Evolutionary conservation across 345 rosid species (phyloP).

Genomic region (Eutrema heterophyllum): DNA sequence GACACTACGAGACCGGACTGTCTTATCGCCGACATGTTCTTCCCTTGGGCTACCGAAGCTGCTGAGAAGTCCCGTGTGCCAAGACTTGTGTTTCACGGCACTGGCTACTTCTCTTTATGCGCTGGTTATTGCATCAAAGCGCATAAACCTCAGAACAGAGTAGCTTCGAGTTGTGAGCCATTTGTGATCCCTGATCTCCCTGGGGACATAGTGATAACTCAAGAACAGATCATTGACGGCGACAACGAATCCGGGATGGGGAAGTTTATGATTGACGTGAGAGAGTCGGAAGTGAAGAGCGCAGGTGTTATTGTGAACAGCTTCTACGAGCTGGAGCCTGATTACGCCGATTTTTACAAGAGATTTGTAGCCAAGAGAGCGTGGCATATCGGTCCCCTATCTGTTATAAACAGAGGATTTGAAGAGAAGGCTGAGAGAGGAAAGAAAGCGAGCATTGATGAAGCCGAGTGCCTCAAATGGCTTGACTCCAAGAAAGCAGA

Average conservation of each 20-base stretch:
- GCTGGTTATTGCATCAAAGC: conserved; percentile 13
- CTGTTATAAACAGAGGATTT: conserved; percentile 13
- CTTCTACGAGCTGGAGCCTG: conserved; percentile 66
- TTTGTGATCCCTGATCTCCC: conserved; percentile 39
- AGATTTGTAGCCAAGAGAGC: conserved; percentile 1
- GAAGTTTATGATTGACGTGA: conserved; percentile 1
- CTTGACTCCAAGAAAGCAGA: conserved; percentile 43
- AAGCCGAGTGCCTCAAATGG: conserved; percentile 40
- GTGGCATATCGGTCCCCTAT: conserved; percentile 24
- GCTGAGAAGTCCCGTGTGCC: conserved; percentile 44
- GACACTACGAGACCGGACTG: conserved; percentile 22
- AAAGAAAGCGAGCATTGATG: conserved; percentile 24
- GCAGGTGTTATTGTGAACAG: conserved; percentile 63
- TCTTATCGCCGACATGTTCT: conserved; percentile 52
- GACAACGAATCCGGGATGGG: neutral
- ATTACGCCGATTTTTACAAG: conserved; percentile 44
- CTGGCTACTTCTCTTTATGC: conserved; percentile 36
- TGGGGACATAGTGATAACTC: conserved; percentile 35
- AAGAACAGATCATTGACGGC: conserved; percentile 12
- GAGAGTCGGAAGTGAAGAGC: conserved; percentile 43
- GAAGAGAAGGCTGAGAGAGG: conserved; percentile 45
- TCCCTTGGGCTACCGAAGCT: conserved; percentile 49
- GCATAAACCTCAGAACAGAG: conserved; percentile 34
- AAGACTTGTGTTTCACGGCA: conserved; percentile 51
- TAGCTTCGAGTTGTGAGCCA: conserved; percentile 33